A percentile compares a stretch with the other conserved stretches of the same genome.
Conservation (phyloP, 495 filamentous ascomycete species). For the Penicillium macrosclerotiorum region DNA sequence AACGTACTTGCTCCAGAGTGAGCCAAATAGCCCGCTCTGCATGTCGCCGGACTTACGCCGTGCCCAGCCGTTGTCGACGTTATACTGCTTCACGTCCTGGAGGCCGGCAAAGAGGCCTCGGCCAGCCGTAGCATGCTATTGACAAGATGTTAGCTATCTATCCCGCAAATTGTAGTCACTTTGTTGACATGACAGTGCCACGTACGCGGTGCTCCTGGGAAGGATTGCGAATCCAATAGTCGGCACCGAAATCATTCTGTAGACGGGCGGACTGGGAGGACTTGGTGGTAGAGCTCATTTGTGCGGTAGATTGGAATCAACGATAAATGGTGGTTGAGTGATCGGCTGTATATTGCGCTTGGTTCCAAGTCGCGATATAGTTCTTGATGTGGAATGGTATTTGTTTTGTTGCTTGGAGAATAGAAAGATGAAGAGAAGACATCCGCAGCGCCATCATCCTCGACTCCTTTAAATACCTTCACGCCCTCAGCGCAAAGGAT, state of each 20-base stretch:
- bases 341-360: conserved; percentile 7
- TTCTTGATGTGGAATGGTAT: no score
- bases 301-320: no score
- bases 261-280: conserved; percentile 22
- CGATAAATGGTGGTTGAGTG: not conserved
- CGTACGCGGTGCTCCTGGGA: conserved; percentile 23
- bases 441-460: no score
- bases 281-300: conserved; percentile 8
- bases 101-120: conserved; percentile 47
- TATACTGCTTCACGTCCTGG: conserved; percentile 45
- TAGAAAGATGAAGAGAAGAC: no score
- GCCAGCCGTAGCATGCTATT: conserved; percentile 35
- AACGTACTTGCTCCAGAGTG: conserved; percentile 19
- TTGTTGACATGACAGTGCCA: no score
- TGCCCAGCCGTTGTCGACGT: conserved; percentile 44
- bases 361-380: not conserved
- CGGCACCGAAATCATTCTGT: conserved; percentile 42
- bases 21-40: conserved; percentile 14
- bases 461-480: no score
- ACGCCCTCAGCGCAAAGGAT: no score
- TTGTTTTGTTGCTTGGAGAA: no score
- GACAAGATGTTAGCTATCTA: not conserved
- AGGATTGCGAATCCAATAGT: conserved; percentile 35
- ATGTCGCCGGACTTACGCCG: conserved; percentile 16
- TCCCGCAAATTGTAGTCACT: no score